Percentiles rank a stretch among this genome's conserved stretches.
These are phyloP conservation scores for Angomonas ambiguus DNA, from an alignment of 208 protist species.

Conservation along the genomic window DNA sequence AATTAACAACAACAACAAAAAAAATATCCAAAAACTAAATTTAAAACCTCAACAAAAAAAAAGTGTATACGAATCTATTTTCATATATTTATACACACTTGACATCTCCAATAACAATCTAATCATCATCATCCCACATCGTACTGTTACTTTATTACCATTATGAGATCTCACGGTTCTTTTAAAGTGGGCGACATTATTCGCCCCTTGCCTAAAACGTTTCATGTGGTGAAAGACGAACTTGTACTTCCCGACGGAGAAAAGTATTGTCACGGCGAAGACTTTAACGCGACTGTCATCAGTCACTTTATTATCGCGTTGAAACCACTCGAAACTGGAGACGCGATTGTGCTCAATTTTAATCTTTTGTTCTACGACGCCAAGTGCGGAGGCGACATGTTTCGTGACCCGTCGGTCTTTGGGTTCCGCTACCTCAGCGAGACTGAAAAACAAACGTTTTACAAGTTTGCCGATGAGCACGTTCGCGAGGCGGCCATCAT, in stretches of 20 bases:
- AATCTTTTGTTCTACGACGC: slow-evolving; percentile 68
- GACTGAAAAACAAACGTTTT: slow-evolving; percentile 56
- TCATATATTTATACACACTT: no score
- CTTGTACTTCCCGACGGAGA: slow-evolving; percentile 49
- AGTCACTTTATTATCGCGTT: slow-evolving; percentile 71
- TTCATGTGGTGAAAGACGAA: slow-evolving; percentile 30
- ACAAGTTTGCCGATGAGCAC: slow-evolving; percentile 67
- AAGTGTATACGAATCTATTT: not conserved
- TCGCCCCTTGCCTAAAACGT: slow-evolving; percentile 35
- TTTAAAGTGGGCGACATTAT: slow-evolving; percentile 55
- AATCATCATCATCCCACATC: not conserved
- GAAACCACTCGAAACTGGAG: slow-evolving; percentile 27
- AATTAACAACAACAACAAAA: no score
- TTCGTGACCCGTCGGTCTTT: slow-evolving; percentile 26
- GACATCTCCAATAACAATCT: slow-evolving; percentile 6
- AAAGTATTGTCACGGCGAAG: slow-evolving; percentile 31
- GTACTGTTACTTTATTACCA: not conserved
- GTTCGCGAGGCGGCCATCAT: slow-evolving; percentile 67
- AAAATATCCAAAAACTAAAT: not conserved
- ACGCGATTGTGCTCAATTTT: slow-evolving; percentile 56
- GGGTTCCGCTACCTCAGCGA: slow-evolving; percentile 64
- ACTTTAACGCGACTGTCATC: slow-evolving; percentile 78
- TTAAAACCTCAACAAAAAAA: not conserved
- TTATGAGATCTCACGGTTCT: not conserved
- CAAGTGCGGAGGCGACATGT: slow-evolving; percentile 8